A percentile compares a stretch with the other conserved stretches of the same genome.
These are phyloP conservation scores for Aspergillus pseudonomiae DNA, from an alignment of 2,329 filamentous ascomycete species.

Conservation along the genomic window DNA sequence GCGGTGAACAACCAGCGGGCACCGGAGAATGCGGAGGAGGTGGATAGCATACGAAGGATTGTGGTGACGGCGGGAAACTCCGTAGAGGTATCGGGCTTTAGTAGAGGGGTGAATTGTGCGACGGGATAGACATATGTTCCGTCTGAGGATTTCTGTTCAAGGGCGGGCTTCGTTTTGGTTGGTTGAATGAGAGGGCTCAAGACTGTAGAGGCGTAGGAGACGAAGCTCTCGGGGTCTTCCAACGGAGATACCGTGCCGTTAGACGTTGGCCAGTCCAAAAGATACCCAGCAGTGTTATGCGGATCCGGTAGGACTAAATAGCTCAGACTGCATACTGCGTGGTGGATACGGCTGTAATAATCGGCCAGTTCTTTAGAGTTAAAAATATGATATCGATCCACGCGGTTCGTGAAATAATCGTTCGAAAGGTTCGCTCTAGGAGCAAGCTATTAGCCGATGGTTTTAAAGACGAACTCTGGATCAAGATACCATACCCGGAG, in stretches of 20 bases:
- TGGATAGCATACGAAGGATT: conserved; percentile 70
- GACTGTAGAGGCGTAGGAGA: conserved; percentile 66
- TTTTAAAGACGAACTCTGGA: background rate
- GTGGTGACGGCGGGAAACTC: conserved; percentile 81
- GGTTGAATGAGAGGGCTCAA: conserved; percentile 69
- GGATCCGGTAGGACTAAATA: conserved; percentile 71
- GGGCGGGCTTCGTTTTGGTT: conserved; percentile 34
- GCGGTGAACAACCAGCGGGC: conserved; percentile 95
- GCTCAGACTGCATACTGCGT: conserved; percentile 76
- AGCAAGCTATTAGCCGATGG: background rate
- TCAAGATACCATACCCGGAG: conserved; percentile 65
- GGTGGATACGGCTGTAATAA: conserved; percentile 79
- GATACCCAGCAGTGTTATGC: conserved; percentile 50
- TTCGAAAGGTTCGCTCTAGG: conserved; percentile 78
- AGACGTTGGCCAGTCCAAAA: conserved; percentile 70
- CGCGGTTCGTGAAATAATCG: conserved; percentile 95
- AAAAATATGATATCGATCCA: conserved; percentile 94
- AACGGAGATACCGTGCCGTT: conserved; percentile 79
- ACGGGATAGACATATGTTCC: conserved; percentile 84
- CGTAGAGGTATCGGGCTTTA: conserved; percentile 79
- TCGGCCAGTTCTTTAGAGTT: conserved; percentile 75
- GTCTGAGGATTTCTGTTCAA: conserved; percentile 40
- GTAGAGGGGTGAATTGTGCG: conserved; percentile 82
- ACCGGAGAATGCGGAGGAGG: conserved; percentile 61
- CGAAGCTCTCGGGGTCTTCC: conserved; percentile 68